Conservation (phyloP, 164 flowering plant genomes). For the Umbilicus rupestris region DNA sequence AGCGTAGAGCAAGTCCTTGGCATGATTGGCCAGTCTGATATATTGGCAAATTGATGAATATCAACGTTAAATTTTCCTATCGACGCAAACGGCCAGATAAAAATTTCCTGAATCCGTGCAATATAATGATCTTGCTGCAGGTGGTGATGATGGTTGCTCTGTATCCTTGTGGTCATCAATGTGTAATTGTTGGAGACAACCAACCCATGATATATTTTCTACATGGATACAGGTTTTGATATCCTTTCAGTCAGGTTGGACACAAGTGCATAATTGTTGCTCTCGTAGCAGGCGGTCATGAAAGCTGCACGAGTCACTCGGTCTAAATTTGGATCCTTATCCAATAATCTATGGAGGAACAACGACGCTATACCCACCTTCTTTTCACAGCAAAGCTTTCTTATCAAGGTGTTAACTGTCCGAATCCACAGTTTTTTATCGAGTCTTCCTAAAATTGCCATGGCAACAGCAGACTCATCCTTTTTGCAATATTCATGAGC, state of each 20-base stretch:
- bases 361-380: slow-evolving; percentile 62
- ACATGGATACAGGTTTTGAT: slow-evolving; percentile 14
- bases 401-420: slow-evolving; percentile 55
- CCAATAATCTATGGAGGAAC: slow-evolving; percentile 55
- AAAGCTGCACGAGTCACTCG: slow-evolving; percentile 58
- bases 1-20: no score
- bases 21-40: no score
- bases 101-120: no score
- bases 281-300: slow-evolving; percentile 61
- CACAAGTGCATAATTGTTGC: slow-evolving; percentile 56
- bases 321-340: slow-evolving; percentile 39
- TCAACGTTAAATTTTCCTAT: no score
- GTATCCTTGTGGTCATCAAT: not conserved
- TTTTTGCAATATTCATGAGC: slow-evolving; percentile 74
- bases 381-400: slow-evolving; percentile 76
- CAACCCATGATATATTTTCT: not conserved
- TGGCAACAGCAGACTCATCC: slow-evolving; percentile 43
- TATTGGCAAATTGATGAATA: no score
- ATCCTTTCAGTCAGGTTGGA: slow-evolving; percentile 52
- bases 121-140: no score
- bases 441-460: slow-evolving; percentile 51
- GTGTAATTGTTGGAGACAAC: not conserved
- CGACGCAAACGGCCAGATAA: no score
- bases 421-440: slow-evolving; percentile 64
- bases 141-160: no score